phyloP scores from a whole-genome alignment of 192 early-diverging fungal species.

The Coemansia sp. region DNA sequence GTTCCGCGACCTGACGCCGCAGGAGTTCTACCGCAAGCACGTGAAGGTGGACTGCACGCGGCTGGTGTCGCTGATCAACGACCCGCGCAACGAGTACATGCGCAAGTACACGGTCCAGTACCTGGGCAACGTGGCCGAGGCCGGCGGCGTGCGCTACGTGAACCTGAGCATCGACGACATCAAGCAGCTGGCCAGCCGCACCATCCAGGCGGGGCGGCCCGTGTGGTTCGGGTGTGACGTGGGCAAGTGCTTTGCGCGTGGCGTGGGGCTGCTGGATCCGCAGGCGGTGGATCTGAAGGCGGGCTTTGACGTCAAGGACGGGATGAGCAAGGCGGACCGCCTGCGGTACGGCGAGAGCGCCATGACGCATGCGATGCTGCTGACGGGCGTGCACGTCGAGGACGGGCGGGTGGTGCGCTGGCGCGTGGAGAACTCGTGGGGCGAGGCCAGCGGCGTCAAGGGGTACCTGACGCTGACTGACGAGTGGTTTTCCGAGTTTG shows the following conservation, averaged over 20 bases:
- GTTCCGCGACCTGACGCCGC: constrained; percentile 58
- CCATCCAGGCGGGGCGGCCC: constrained; percentile 60
- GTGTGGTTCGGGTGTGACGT: constrained; percentile 82
- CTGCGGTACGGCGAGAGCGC: constrained; percentile 67
- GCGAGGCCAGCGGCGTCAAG: constrained; percentile 63
- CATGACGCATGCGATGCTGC: constrained; percentile 83
- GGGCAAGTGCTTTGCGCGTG: constrained; percentile 59
- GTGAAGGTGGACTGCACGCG: constrained; percentile 59
- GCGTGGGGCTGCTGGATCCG: constrained; percentile 62
- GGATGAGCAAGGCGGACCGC: constrained; percentile 64
- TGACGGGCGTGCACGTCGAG: constrained; percentile 71
- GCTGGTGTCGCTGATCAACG: constrained; percentile 68
- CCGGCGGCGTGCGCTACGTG: constrained; percentile 64
- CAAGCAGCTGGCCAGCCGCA: constrained; percentile 60
- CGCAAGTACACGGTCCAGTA: constrained; percentile 69
- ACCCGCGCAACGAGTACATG: constrained; percentile 66
- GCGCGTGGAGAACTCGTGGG: constrained; percentile 75
- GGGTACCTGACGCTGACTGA: constrained; percentile 78
- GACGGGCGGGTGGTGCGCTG: constrained; percentile 65
- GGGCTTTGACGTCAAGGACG: constrained; percentile 62
- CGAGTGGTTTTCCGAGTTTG: constrained; percentile 73
- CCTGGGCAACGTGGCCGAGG: constrained; percentile 71
- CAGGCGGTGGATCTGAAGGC: constrained; percentile 63
- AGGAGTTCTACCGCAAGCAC: constrained; percentile 61
- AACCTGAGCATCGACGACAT: constrained; percentile 58